Evolutionary conservation across 176 grass and related monocot species (phyloP).

Genomic region (Hsuehochloa calcarea): DNA sequence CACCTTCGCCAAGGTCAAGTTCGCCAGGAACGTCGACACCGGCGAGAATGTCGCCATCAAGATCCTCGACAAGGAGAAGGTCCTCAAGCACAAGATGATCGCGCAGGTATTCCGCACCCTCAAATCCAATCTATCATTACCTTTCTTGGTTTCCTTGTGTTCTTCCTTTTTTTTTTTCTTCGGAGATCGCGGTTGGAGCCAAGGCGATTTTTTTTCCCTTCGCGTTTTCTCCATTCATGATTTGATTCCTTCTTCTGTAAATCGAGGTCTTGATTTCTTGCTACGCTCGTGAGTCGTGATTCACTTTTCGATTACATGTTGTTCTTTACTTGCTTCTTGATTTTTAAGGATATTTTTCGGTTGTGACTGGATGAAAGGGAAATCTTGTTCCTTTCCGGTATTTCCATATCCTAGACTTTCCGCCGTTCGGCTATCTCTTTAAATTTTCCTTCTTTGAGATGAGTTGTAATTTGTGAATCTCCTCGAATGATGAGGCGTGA

Average conservation of each 20-base stretch:
- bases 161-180: not conserved
- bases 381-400: not conserved
- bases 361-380: not conserved
- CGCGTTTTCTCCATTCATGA: not conserved
- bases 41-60: slow-evolving; percentile 89
- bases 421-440: not conserved
- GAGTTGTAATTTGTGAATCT: not conserved
- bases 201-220: not conserved
- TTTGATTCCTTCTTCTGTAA: not conserved
- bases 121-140: not conserved
- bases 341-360: not conserved
- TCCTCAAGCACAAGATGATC: slow-evolving; percentile 96
- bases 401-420: not conserved
- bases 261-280: not conserved
- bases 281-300: not conserved
- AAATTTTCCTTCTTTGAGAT: not conserved
- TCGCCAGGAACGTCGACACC: slow-evolving; percentile 80
- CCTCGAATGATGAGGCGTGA: not conserved
- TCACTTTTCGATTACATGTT: not conserved
- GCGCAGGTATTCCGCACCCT: slow-evolving; percentile 47
- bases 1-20: slow-evolving; percentile 99
- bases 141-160: not conserved
- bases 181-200: not conserved
- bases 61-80: slow-evolving; percentile 98
- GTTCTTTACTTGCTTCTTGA: not conserved